phyloP scores from a whole-genome alignment of 352 stramenopile genomes.

The Phytophthora ohioensis region DNA sequence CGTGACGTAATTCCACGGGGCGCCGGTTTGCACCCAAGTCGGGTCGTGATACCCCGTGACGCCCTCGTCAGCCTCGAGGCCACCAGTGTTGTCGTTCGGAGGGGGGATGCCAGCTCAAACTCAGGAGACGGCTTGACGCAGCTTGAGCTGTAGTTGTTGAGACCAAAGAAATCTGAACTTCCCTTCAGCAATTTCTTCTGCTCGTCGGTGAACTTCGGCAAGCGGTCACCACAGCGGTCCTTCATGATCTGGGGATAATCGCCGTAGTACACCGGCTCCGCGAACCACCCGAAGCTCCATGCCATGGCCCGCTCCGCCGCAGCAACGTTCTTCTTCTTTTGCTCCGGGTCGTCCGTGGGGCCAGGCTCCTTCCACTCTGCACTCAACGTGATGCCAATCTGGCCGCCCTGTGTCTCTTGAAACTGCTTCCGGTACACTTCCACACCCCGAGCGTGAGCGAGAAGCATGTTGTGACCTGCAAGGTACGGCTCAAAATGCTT shows the following conservation, averaged over 20 bases:
- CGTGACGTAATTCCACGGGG: slow-evolving; percentile 80
- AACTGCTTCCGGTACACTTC: slow-evolving; percentile 89
- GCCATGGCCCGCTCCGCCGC: slow-evolving; percentile 82
- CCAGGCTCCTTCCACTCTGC: slow-evolving; percentile 89
- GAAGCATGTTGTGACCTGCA: slow-evolving; percentile 84
- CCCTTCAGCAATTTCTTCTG: slow-evolving; percentile 81
- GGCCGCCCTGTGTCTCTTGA: slow-evolving; percentile 57
- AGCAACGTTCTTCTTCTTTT: slow-evolving; percentile 61
- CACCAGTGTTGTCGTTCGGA: slow-evolving; percentile 41
- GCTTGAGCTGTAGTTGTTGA: slow-evolving; percentile 93
- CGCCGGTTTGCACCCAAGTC: slow-evolving; percentile 71
- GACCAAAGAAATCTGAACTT: slow-evolving; percentile 93
- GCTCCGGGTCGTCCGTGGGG: slow-evolving; percentile 46
- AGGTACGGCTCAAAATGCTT: slow-evolving; percentile 83
- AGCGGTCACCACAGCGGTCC: slow-evolving; percentile 70
- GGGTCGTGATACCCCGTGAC: slow-evolving; percentile 42
- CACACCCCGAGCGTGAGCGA: slow-evolving; percentile 87
- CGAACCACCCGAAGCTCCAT: slow-evolving; percentile 91
- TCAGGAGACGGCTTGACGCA: slow-evolving; percentile 49
- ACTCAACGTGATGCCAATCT: slow-evolving; percentile 92
- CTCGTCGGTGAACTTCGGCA: slow-evolving; percentile 90
- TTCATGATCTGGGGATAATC: slow-evolving; percentile 94
- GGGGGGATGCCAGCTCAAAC: slow-evolving; percentile 33
- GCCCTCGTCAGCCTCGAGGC: slow-evolving; percentile 48
- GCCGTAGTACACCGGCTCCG: slow-evolving; percentile 91